A percentile compares a stretch with the other conserved stretches of the same genome.
Evolutionary conservation across 495 filamentous ascomycete genomes (phyloP).

Genomic region (Penicillium antarcticum): DNA sequence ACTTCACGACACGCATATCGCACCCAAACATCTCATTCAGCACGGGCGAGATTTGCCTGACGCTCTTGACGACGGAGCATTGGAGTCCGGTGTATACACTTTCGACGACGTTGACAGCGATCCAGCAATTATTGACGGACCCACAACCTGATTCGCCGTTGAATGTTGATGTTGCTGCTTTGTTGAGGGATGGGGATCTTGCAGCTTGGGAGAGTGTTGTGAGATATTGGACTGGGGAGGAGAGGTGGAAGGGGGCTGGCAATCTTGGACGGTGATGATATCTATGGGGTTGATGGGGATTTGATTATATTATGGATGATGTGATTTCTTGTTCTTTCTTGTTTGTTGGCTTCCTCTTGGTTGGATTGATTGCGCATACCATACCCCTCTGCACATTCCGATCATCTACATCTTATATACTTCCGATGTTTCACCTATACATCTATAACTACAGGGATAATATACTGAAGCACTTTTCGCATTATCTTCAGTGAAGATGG

Average conservation of each 20-base stretch:
- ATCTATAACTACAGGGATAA: neutral
- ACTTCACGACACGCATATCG: constrained; percentile 75
- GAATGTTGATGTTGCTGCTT: constrained; percentile 81
- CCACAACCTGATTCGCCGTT: constrained; percentile 81
- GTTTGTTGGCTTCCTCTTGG: neutral
- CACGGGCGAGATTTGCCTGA: constrained; percentile 90
- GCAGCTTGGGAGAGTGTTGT: constrained; percentile 78
- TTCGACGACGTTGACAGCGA: constrained; percentile 67
- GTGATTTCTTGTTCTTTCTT: neutral
- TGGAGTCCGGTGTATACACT: constrained; percentile 88
- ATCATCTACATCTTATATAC: constrained; percentile 15
- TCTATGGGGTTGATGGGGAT: neutral
- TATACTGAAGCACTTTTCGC: constrained; percentile 1
- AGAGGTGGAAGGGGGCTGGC: constrained; percentile 34
- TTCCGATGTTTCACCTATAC: neutral
- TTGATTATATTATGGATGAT: neutral
- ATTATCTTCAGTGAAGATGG: constrained; percentile 4
- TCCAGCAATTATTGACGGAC: constrained; percentile 72
- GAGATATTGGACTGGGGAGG: constrained; percentile 67
- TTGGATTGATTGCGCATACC: constrained; percentile 6
- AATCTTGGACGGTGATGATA: constrained; percentile 10
- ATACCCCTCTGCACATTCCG: constrained; percentile 19
- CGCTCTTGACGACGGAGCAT: constrained; percentile 69
- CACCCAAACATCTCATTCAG: constrained; percentile 81
- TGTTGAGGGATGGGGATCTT: constrained; percentile 71